Evolutionary conservation across 1,284 basidiomycete species (phyloP).

Genomic region (Ganoderma sinense): DNA sequence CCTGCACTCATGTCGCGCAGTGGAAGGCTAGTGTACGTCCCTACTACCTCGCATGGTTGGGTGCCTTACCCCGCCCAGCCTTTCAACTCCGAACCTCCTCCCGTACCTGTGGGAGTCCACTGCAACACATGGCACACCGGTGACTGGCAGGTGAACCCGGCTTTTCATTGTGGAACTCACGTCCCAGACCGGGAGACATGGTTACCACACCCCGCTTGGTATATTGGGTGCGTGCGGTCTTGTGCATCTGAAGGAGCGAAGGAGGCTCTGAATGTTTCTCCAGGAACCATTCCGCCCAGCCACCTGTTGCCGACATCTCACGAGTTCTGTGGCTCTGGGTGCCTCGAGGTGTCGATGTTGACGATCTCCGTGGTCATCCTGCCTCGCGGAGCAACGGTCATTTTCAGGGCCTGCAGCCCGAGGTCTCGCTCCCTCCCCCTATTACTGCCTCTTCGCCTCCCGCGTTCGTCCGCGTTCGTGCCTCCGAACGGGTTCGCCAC

Average conservation of each 20-base stretch:
- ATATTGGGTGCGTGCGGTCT: neutral
- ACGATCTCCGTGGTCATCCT: neutral
- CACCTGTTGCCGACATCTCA: neutral
- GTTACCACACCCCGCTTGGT: conserved; percentile 42
- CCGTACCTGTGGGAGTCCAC: conserved; percentile 37
- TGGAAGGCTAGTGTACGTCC: conserved; percentile 10
- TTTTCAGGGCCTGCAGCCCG: neutral
- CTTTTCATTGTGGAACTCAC: conserved; percentile 28
- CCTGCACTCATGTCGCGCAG: conserved; percentile 14
- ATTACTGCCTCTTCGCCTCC: neutral
- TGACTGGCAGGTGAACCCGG: conserved; percentile 40
- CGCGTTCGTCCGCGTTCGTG: neutral
- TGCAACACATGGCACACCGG: conserved; percentile 36
- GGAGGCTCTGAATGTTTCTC: neutral
- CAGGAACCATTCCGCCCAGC: neutral
- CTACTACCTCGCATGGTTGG: conserved; percentile 24
- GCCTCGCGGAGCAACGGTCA: neutral
- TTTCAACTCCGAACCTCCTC: conserved; percentile 37
- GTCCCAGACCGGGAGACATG: conserved; percentile 31
- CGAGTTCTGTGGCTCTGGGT: neutral
- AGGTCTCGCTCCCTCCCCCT: neutral
- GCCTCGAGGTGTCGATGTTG: neutral
- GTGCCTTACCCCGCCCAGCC: conserved; percentile 24
- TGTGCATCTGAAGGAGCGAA: neutral
- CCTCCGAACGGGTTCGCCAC: neutral